These are phyloP conservation scores for Cladosporium velox DNA, from an alignment of 2,329 filamentous ascomycete genomes.

Conservation along the genomic window DNA sequence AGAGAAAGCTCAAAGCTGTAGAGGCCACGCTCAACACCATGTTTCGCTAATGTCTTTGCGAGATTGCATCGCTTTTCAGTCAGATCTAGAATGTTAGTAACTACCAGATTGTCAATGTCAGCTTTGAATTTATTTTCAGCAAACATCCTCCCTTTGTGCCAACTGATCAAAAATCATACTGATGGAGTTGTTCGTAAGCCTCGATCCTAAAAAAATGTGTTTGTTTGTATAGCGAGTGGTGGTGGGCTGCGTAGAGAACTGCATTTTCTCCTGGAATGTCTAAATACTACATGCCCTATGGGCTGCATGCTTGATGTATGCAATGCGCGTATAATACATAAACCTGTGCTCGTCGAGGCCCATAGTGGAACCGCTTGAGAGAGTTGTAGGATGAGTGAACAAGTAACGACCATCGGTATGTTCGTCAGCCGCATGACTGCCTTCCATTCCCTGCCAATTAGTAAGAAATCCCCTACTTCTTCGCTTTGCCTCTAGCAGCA, in stretches of 20 bases:
- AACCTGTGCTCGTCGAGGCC: background rate
- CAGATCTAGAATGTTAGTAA: background rate
- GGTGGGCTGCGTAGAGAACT: background rate
- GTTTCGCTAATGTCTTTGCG: background rate
- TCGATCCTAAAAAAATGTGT: background rate
- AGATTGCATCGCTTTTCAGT: background rate
- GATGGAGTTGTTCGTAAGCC: background rate
- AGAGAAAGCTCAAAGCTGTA: background rate
- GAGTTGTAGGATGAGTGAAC: background rate
- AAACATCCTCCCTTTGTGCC: background rate
- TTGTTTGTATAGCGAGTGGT: background rate
- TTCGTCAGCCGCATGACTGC: background rate
- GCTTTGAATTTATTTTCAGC: background rate
- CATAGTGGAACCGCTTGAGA: background rate
- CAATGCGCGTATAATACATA: background rate
- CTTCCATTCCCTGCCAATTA: background rate
- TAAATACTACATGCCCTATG: background rate
- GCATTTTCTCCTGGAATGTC: background rate
- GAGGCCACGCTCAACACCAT: background rate
- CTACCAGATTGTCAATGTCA: background rate
- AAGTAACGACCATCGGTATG: background rate
- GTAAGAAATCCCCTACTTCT: slow-evolving; percentile 1
- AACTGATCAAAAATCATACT: background rate
- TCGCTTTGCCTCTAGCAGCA: slow-evolving; percentile 15
- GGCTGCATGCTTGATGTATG: background rate